Percentiles rank a stretch among this genome's conserved stretches.
These are phyloP conservation scores for Calonectria pauciramosa DNA, from an alignment of 2,329 filamentous ascomycete species.

Conservation along the genomic window DNA sequence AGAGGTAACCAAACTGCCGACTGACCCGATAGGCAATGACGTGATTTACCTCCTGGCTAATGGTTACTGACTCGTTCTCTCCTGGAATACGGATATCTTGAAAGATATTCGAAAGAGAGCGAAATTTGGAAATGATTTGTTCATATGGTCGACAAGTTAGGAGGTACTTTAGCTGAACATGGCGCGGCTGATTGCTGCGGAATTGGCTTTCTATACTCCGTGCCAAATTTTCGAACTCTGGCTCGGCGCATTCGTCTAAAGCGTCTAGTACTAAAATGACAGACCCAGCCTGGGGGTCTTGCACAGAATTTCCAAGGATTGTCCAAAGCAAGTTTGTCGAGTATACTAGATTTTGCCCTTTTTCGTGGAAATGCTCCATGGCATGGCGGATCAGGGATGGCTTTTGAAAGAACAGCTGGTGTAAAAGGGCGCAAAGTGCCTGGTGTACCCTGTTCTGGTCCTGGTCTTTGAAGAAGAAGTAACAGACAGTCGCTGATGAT, in stretches of 20 bases:
- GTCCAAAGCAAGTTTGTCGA: conserved; percentile 48
- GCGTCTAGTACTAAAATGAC: conserved; percentile 56
- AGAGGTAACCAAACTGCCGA: conserved; percentile 5
- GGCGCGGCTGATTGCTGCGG: background rate
- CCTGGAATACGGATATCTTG: conserved; percentile 52
- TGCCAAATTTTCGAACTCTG: conserved; percentile 42
- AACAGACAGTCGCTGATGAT: conserved; percentile 48
- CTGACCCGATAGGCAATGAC: conserved; percentile 50
- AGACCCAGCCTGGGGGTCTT: conserved; percentile 33
- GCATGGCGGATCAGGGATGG: conserved; percentile 51
- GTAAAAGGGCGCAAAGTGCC: conserved; percentile 57
- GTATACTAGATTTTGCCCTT: conserved; percentile 45
- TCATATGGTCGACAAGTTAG: conserved; percentile 54
- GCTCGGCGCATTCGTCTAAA: conserved; percentile 53
- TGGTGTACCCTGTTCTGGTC: conserved; percentile 49
- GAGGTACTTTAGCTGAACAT: conserved; percentile 48
- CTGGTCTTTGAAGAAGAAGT: conserved; percentile 60
- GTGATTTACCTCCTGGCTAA: conserved; percentile 52
- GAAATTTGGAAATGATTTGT: conserved; percentile 45
- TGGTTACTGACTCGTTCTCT: conserved; percentile 53
- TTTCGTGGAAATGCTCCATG: conserved; percentile 36
- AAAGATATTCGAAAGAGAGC: conserved; percentile 32
- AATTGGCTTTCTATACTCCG: conserved; percentile 7
- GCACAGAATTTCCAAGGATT: conserved; percentile 46
- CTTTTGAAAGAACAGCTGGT: conserved; percentile 53